Evolutionary conservation across 768 basidiomycete species (phyloP).

Genomic region (Psilocybe azurescens): DNA sequence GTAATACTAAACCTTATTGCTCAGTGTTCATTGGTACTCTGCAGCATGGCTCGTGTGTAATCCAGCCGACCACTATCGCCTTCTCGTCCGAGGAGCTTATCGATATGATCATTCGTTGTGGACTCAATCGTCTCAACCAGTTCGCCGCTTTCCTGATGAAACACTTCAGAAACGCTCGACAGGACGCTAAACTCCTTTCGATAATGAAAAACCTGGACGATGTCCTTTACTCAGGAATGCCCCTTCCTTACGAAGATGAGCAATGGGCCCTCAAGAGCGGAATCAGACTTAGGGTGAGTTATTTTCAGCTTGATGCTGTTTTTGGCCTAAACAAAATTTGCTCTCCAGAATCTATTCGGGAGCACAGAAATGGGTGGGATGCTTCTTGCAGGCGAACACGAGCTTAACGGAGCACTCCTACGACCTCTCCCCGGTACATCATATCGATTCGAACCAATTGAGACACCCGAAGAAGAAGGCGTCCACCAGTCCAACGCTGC

Average conservation of each 20-base stretch:
- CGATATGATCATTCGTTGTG: conserved; percentile 71
- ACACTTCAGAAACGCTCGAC: conserved; percentile 65
- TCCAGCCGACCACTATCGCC: conserved; percentile 69
- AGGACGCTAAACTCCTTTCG: conserved; percentile 63
- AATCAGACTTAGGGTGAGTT: conserved; percentile 64
- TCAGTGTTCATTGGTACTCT: conserved; percentile 74
- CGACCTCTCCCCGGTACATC: conserved; percentile 63
- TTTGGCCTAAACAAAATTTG: conserved; percentile 24
- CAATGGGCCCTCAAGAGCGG: conserved; percentile 70
- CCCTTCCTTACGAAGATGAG: conserved; percentile 71
- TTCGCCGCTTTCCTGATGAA: conserved; percentile 72
- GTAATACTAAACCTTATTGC: conserved; percentile 28
- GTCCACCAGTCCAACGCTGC: conserved; percentile 60
- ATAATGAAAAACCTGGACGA: conserved; percentile 64
- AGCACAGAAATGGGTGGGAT: conserved; percentile 83
- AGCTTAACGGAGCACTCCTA: conserved; percentile 56
- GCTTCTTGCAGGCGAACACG: conserved; percentile 65
- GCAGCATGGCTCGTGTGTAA: conserved; percentile 74
- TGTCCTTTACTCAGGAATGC: conserved; percentile 68
- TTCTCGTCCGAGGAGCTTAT: conserved; percentile 73
- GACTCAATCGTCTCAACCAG: conserved; percentile 77
- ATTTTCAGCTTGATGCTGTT: conserved; percentile 23
- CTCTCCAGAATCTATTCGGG: conserved; percentile 72
- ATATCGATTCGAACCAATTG: conserved; percentile 70
- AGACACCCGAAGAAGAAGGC: conserved; percentile 42